Conservation (phyloP, 1,284 basidiomycete genomes). For the Cerrena zonata region DNA sequence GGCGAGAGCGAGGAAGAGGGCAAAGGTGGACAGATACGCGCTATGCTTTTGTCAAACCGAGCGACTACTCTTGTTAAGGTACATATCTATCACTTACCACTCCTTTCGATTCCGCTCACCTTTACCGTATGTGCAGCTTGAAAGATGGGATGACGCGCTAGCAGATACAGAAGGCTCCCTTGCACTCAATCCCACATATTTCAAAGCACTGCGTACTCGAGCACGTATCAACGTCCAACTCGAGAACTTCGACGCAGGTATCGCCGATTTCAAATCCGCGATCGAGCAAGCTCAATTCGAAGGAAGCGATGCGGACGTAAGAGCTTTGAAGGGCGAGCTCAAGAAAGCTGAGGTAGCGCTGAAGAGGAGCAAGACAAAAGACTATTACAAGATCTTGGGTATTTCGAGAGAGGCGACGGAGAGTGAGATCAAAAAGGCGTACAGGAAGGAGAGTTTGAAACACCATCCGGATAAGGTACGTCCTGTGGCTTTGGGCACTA, state of each 20-base stretch:
- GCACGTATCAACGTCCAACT: conserved; percentile 72
- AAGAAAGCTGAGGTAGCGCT: conserved; percentile 72
- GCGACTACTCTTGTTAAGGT: conserved; percentile 80
- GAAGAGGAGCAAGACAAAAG: conserved; percentile 80
- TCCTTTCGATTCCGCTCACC: conserved; percentile 7
- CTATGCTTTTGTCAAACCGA: conserved; percentile 77
- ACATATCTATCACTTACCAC: conserved; percentile 11
- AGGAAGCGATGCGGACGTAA: conserved; percentile 55
- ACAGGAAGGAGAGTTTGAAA: conserved; percentile 69
- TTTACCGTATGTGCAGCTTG: conserved; percentile 39
- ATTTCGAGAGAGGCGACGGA: conserved; percentile 57
- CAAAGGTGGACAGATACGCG: conserved; percentile 70
- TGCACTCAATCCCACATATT: conserved; percentile 56
- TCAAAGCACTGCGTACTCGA: conserved; percentile 82
- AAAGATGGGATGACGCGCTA: conserved; percentile 62
- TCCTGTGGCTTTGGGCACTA: background rate
- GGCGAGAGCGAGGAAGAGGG: conserved; percentile 62
- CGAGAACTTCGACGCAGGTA: conserved; percentile 68
- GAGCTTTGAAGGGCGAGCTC: conserved; percentile 59
- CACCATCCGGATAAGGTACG: conserved; percentile 81
- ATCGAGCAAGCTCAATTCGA: conserved; percentile 64
- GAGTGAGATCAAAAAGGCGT: conserved; percentile 74
- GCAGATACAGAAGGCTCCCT: conserved; percentile 68
- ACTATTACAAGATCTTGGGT: conserved; percentile 74
- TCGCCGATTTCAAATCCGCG: conserved; percentile 75